phyloP scores from a whole-genome alignment of 2,329 filamentous ascomycete genomes.

The Thermothelomyces thermophilus region DNA sequence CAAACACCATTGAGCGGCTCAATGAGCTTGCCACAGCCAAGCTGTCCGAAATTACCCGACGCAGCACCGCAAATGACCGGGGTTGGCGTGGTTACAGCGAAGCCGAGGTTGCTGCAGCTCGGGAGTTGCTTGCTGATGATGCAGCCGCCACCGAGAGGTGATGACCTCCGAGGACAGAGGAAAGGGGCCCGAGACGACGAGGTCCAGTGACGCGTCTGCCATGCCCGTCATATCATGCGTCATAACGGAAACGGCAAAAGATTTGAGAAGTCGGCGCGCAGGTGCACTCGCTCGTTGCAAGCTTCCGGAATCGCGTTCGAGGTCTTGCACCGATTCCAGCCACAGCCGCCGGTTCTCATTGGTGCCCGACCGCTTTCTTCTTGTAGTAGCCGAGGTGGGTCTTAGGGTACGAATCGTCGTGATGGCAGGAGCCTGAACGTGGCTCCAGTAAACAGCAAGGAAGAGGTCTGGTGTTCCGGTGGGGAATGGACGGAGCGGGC shows the following conservation, averaged over 20 bases:
- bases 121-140: conserved; percentile 56
- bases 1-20: conserved; percentile 57
- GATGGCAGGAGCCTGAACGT: conserved; percentile 30
- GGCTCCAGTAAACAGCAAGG: conserved; percentile 31
- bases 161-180: conserved; percentile 17
- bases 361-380: conserved; percentile 23
- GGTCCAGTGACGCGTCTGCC: conserved; percentile 25
- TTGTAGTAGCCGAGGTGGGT: conserved; percentile 27
- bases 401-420: conserved; percentile 30
- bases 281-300: conserved; percentile 4
- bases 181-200: conserved; percentile 14
- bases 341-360: conserved; percentile 20
- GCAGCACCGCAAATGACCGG: conserved; percentile 51
- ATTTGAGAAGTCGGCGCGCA: not conserved
- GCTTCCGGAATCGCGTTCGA: conserved; percentile 4
- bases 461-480: conserved; percentile 17
- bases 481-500: conserved; percentile 21
- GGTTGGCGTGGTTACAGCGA: conserved; percentile 68
- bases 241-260: conserved; percentile 13
- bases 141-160: conserved; percentile 40
- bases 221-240: conserved; percentile 24
- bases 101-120: conserved; percentile 64
- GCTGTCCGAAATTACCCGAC: conserved; percentile 68
- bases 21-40: conserved; percentile 68
- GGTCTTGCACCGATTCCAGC: conserved; percentile 9